These are phyloP conservation scores for Candida caryicola DNA, from an alignment of 805 yeast species.

Conservation along the genomic window DNA sequence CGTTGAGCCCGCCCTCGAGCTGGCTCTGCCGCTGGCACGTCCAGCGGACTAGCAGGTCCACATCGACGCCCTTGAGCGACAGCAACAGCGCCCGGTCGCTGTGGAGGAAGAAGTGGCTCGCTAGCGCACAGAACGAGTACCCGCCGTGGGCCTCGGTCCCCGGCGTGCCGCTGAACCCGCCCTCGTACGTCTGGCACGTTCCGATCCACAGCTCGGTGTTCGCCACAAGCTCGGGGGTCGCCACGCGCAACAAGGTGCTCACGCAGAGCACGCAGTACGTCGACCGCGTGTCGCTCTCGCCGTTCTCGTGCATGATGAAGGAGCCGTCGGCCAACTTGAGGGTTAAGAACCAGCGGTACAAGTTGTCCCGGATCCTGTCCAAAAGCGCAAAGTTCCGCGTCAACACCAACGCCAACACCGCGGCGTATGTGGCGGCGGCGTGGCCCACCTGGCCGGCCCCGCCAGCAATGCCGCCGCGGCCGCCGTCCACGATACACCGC, in stretches of 20 bases:
- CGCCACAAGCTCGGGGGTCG: slow-evolving; percentile 56
- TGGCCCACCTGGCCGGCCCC: slow-evolving; percentile 82
- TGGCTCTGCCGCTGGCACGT: slow-evolving; percentile 61
- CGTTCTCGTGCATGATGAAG: slow-evolving; percentile 68
- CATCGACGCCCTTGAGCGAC: slow-evolving; percentile 22
- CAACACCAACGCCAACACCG: slow-evolving; percentile 57
- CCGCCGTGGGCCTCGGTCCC: slow-evolving; percentile 94
- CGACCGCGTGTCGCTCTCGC: slow-evolving; percentile 85
- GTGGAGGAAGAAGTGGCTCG: slow-evolving; percentile 51
- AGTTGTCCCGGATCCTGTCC: slow-evolving; percentile 28
- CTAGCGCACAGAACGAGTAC: slow-evolving; percentile 83
- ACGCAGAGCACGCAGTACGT: slow-evolving; percentile 81
- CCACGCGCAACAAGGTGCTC: slow-evolving; percentile 61
- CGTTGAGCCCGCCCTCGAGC: slow-evolving; percentile 84
- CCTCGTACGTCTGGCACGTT: slow-evolving; percentile 86
- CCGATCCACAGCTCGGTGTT: slow-evolving; percentile 59
- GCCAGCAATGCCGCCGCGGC: slow-evolving; percentile 71
- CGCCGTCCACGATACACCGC: slow-evolving; percentile 26
- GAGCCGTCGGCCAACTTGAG: slow-evolving; percentile 73
- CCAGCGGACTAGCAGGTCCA: slow-evolving; percentile 63
- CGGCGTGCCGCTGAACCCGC: slow-evolving; percentile 89
- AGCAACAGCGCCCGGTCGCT: slow-evolving; percentile 33
- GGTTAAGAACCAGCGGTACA: slow-evolving; percentile 62
- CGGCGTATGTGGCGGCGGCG: slow-evolving; percentile 81
- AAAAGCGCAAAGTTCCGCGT: slow-evolving; percentile 39